These are phyloP conservation scores for Candida palmyrensis DNA, from an alignment of 805 yeast genomes.

Conservation along the genomic window DNA sequence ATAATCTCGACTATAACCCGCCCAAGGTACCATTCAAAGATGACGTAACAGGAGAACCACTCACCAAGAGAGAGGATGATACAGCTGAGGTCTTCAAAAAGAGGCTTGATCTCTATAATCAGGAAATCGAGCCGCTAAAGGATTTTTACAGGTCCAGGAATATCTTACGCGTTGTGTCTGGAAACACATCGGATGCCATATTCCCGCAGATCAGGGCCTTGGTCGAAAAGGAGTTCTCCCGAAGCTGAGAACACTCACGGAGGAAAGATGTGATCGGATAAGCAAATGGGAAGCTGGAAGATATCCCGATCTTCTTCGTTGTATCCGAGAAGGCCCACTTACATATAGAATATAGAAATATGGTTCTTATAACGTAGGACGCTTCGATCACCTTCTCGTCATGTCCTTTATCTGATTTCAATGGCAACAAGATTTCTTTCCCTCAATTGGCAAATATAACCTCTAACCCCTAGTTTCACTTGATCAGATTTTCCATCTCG, in stretches of 20 bases:
- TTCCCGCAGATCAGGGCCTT: constrained; percentile 60
- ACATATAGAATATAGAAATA: too few species aligned
- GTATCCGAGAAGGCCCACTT: too few species aligned
- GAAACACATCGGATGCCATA: constrained; percentile 79
- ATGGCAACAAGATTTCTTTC: too few species aligned
- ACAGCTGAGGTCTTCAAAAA: constrained; percentile 65
- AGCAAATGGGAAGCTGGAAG: too few species aligned
- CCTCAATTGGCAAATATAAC: too few species aligned
- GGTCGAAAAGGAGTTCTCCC: constrained; percentile 29
- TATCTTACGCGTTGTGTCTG: constrained; percentile 53
- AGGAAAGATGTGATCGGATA: not conserved
- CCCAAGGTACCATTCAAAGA: constrained; percentile 79
- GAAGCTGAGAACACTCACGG: constrained; percentile 9
- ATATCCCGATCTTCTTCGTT: too few species aligned
- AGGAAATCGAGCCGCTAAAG: constrained; percentile 58
- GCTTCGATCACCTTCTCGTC: too few species aligned
- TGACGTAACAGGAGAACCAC: constrained; percentile 85
- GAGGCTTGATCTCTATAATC: constrained; percentile 59
- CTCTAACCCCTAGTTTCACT: too few species aligned
- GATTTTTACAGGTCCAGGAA: constrained; percentile 46
- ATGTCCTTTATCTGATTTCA: too few species aligned
- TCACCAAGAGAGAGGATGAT: constrained; percentile 79
- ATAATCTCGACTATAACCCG: constrained; percentile 82
- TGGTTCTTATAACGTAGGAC: too few species aligned
- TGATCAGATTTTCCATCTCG: too few species aligned